Conservation (phyloP, 2,329 filamentous ascomycete species). For the Rhynchosporium agropyri region DNA sequence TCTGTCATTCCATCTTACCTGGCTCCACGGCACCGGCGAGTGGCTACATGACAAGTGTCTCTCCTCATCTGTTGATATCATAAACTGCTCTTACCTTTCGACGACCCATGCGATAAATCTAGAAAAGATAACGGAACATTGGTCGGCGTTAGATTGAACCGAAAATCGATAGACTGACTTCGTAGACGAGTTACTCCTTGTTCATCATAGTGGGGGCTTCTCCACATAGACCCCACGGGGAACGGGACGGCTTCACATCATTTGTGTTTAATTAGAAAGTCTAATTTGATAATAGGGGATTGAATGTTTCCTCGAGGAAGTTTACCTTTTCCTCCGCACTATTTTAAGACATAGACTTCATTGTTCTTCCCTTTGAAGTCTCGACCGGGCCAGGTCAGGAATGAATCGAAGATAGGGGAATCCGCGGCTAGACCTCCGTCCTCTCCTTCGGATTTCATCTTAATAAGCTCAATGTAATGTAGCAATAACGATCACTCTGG, state of each 20-base stretch:
- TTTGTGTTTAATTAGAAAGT: neutral
- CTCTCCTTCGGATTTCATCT: neutral
- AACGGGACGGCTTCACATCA: neutral
- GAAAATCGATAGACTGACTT: neutral
- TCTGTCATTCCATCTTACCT: too few relatives aligned
- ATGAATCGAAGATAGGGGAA: slow-evolving; percentile 2
- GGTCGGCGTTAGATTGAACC: neutral
- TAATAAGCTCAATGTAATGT: neutral
- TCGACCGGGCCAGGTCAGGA: too few relatives aligned
- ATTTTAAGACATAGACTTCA: too few relatives aligned
- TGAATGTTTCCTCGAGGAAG: too few relatives aligned
- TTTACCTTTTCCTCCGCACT: too few relatives aligned
- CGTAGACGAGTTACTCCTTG: neutral
- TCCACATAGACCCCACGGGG: slow-evolving; percentile 16
- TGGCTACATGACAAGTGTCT: neutral
- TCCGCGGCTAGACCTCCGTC: neutral
- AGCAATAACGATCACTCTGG: neutral
- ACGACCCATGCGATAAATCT: too few relatives aligned
- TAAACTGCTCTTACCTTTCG: too few relatives aligned
- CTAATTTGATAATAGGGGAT: too few relatives aligned
- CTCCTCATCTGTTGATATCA: slow-evolving; percentile 9
- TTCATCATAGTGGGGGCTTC: slow-evolving; percentile 6
- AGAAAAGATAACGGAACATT: neutral
- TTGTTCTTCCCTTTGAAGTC: too few relatives aligned
- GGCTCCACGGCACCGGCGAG: too few relatives aligned